A percentile compares a stretch with the other conserved stretches of the same genome.
These are phyloP conservation scores for Purpureocillium lavendulum DNA, from an alignment of 2,329 filamentous ascomycete genomes.

Conservation along the genomic window DNA sequence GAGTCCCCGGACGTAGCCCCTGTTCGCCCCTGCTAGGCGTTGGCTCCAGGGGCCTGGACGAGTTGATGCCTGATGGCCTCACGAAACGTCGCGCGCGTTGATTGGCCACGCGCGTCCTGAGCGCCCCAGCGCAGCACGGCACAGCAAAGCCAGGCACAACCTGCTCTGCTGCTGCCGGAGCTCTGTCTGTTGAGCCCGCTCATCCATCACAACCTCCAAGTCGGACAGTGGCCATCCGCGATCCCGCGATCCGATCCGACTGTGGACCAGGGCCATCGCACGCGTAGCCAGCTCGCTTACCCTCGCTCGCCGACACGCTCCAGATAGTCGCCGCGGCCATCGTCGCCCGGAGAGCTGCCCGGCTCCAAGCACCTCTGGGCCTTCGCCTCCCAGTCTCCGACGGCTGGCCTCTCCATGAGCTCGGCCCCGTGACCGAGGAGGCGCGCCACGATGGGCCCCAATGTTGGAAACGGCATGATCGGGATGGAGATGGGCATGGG, in stretches of 20 bases:
- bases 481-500: constrained; percentile 35
- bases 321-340: no score
- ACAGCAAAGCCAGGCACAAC: neutral
- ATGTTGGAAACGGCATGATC: constrained; percentile 35
- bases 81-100: constrained; percentile 10
- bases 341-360: no score
- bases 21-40: no score
- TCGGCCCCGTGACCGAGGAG: constrained; percentile 20
- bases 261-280: no score
- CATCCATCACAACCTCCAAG: neutral
- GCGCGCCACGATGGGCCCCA: constrained; percentile 33
- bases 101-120: constrained; percentile 18
- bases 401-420: constrained; percentile 25
- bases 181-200: neutral
- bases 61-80: constrained; percentile 31
- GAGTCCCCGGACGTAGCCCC: no score
- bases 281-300: no score
- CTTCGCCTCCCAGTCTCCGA: neutral
- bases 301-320: no score
- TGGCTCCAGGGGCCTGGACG: neutral
- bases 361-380: no score
- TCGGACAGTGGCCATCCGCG: constrained; percentile 2
- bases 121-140: constrained; percentile 1
- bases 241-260: neutral
- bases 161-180: neutral